Base-by-base conservation (phyloP, 2,329 filamentous ascomycete species). In the Botrytis paeoniae region DNA sequence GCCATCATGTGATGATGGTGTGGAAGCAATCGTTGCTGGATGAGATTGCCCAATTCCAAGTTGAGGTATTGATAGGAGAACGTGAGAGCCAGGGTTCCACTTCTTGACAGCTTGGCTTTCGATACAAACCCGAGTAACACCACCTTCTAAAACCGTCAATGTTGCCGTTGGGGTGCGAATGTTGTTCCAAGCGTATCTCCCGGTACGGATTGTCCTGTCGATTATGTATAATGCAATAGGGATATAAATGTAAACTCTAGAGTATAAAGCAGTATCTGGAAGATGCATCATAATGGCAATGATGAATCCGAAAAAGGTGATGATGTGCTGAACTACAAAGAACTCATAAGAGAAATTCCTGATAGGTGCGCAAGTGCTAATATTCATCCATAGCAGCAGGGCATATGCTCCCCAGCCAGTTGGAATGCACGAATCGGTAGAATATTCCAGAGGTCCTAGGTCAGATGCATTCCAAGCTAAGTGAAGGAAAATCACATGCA, bases 291-390 rank as follows among this genome's bases (percentile, higher is more conserved):
- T 79, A 54, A 83, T 74, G 6, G 81, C 78, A 37, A 81, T 76
- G 54, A 83, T 79, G 73, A 83, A 79, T 25, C 80, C 79, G 72
- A 84, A 75, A 75, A 82, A 83, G 20, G 89, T 88, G 29, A 88
- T 79, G 43, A 93, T 82, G 79, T 93, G 91, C 80, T 93, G 91
- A 2, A 89, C 77, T 29, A 93, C 87, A 79, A 93, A 93, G 2
- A 92, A 76, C 81, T 93, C 91, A 79, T 93, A 93, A 12, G 86
- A 86, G 82, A 89, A 84, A 37, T 88, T 86, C 8, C 91, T 86
- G 57, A 93, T 83, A 0, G 91, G 91, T 10, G 88, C 85, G 73
- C 91, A 83, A 2, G 89, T 89, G 18, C 87, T 88, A 54, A 92
- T 81, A 32, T 88, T 85, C 70, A 90, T 89, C 90, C 91, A 93